Evolutionary conservation across 2,329 filamentous ascomycete species (phyloP), one percentile per base, ranked within the genome.

Genomic region (Exophiala mesophila): DNA sequence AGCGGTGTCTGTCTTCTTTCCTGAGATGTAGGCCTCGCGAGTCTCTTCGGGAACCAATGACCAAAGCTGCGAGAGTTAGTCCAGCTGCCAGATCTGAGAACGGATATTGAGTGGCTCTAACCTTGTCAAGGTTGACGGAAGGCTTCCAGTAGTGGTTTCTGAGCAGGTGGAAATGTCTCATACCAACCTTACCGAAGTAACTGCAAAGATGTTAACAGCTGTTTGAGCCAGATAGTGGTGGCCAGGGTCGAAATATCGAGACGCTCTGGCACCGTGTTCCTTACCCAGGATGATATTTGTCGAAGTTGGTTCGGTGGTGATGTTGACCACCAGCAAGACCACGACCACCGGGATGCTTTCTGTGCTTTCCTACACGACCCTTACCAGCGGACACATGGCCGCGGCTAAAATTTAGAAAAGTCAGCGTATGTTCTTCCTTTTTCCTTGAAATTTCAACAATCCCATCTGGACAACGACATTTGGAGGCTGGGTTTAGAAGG

Each of bases 141-240:
- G 92, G 92, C 78, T 95, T 96, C 92, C 90, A 98, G 80, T 90
- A 88, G 68, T 94, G 85, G 79, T 90, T 90, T 66, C 82, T 79
- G 67, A 87, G 83, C 75, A 92, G 89, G 81, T 97, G 90, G 86
- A 95, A 96, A 77, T 90, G 83, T 66, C 86, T 78, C 85, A 90
- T 90, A 76, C 85, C 85, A 61, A 90, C 86, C 77, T 94, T 94
- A 71, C 86, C 86, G 72, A 94, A 52, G 52, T 55, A 54, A 53
- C 47, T 51, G 30, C 12, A 20, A 8, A 28, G 15, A 7, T 36
- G 39, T 52, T 46, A 45, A 42, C 20, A 38, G 32, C 23, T 21
- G 12, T 6, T 26, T 12, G 23, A 7, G 23, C 23, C 7, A 26
- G 23, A 26, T 24, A 19, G 10, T 21, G 2, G 23, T 8, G 18